These are phyloP conservation scores for Candida ovalis DNA, from an alignment of 805 yeast species.

Conservation along the genomic window DNA sequence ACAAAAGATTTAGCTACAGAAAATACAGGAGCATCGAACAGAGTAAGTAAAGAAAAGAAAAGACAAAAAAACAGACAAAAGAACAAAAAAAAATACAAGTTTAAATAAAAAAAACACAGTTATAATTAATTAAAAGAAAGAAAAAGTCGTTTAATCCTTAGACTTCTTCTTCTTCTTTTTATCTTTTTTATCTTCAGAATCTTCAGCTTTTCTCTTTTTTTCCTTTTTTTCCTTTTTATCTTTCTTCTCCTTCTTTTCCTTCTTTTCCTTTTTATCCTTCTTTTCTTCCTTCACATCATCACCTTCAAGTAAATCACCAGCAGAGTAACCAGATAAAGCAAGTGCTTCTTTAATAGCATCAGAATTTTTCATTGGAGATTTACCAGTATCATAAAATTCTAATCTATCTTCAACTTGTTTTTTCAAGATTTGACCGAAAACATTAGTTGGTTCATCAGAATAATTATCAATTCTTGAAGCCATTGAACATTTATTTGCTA, in stretches of 20 bases:
- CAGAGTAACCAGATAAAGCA: constrained; percentile 46
- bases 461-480: constrained; percentile 98
- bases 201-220: constrained; percentile 39
- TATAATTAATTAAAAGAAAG: no score
- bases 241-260: constrained; percentile 45
- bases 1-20: no score
- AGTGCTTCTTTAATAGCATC: constrained; percentile 93
- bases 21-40: no score
- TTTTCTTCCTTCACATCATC: constrained; percentile 35
- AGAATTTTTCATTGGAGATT: constrained; percentile 92
- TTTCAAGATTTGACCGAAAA: constrained; percentile 86
- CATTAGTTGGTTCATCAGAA: constrained; percentile 88
- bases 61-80: no score
- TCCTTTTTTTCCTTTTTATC: constrained; percentile 53
- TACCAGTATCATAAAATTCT: constrained; percentile 93
- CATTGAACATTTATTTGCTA: constrained; percentile 98
- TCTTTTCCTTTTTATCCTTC: constrained; percentile 41
- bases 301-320: constrained; percentile 28
- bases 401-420: constrained; percentile 98
- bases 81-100: no score
- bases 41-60: no score
- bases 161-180: constrained; percentile 36
- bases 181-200: constrained; percentile 32
- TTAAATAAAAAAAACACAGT: no score
- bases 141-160: constrained; percentile 29